Percentiles rank a stretch among this genome's conserved stretches.
phyloP scores from a whole-genome alignment of 768 basidiomycete species.

The Cystofilobasidium macerans region DNA sequence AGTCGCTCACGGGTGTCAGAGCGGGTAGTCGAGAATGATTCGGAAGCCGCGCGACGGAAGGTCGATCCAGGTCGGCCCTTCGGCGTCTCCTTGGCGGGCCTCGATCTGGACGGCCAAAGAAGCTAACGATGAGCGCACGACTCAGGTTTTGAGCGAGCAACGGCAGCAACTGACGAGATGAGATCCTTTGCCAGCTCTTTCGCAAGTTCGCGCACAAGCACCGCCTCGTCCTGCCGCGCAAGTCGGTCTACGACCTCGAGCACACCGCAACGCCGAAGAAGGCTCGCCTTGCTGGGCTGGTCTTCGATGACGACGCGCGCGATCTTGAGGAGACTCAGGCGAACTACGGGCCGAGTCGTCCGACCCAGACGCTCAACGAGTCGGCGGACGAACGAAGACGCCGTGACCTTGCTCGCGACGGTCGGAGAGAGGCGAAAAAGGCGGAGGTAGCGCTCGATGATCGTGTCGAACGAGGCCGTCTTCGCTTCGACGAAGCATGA shows the following conservation, averaged over 20 bases:
- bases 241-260: slow-evolving; percentile 68
- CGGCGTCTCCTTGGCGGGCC: no score
- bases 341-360: slow-evolving; percentile 72
- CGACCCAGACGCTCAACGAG: slow-evolving; percentile 63
- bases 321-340: slow-evolving; percentile 77
- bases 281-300: slow-evolving; percentile 68
- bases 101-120: not conserved
- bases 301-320: slow-evolving; percentile 76
- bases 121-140: not conserved
- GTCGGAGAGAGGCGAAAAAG: slow-evolving; percentile 67
- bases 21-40: not conserved
- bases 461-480: slow-evolving; percentile 57
- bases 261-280: slow-evolving; percentile 73
- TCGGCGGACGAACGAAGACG: slow-evolving; percentile 72
- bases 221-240: slow-evolving; percentile 75
- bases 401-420: slow-evolving; percentile 65
- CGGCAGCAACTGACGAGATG: not conserved
- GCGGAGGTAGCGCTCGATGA: slow-evolving; percentile 73
- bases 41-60: slow-evolving; percentile 4
- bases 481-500: slow-evolving; percentile 74
- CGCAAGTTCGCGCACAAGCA: slow-evolving; percentile 64
- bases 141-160: not conserved
- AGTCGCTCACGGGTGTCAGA: not conserved
- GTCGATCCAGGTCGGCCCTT: not conserved
- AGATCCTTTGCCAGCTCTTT: slow-evolving; percentile 34